phyloP scores from a whole-genome alignment of 2,329 filamentous ascomycete species.

The Pseudocercospora pini-densiflorae region DNA sequence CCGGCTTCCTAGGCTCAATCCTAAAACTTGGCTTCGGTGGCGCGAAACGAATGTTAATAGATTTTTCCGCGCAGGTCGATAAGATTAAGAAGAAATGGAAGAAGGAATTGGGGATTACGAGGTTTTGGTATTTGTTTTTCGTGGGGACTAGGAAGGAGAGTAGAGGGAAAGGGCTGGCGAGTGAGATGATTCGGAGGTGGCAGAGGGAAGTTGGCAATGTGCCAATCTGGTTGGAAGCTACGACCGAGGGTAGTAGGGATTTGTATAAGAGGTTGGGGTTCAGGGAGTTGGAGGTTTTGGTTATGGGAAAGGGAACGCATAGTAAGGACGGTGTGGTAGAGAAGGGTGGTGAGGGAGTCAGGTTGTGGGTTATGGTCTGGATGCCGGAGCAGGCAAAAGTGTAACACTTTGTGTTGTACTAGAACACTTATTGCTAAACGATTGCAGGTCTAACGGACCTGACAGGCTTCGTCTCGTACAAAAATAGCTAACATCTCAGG shows the following conservation, averaged over 20 bases:
- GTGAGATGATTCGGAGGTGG: slow-evolving; percentile 21
- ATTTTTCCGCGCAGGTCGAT: slow-evolving; percentile 27
- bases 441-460: too few relatives aligned
- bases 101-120: slow-evolving; percentile 14
- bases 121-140: slow-evolving; percentile 35
- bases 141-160: slow-evolving; percentile 28
- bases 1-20: slow-evolving; percentile 26
- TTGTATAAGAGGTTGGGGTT: slow-evolving; percentile 34
- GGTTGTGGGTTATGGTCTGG: slow-evolving; percentile 35
- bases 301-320: slow-evolving; percentile 30
- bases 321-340: slow-evolving; percentile 22
- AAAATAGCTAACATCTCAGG: neutral
- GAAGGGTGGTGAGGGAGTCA: slow-evolving; percentile 32
- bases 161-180: slow-evolving; percentile 32
- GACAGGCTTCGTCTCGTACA: neutral
- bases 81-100: slow-evolving; percentile 25
- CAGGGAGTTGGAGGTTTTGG: slow-evolving; percentile 23
- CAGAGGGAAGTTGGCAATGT: neutral
- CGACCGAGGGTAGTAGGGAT: slow-evolving; percentile 28
- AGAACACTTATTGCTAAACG: too few relatives aligned
- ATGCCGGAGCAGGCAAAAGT: slow-evolving; percentile 17
- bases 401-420: too few relatives aligned
- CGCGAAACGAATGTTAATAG: slow-evolving; percentile 32
- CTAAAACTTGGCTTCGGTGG: slow-evolving; percentile 31
- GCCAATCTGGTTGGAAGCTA: slow-evolving; percentile 37